These are phyloP conservation scores for Psidium friedrichsthalianum DNA, from an alignment of 345 rosid species.

Conservation along the genomic window DNA sequence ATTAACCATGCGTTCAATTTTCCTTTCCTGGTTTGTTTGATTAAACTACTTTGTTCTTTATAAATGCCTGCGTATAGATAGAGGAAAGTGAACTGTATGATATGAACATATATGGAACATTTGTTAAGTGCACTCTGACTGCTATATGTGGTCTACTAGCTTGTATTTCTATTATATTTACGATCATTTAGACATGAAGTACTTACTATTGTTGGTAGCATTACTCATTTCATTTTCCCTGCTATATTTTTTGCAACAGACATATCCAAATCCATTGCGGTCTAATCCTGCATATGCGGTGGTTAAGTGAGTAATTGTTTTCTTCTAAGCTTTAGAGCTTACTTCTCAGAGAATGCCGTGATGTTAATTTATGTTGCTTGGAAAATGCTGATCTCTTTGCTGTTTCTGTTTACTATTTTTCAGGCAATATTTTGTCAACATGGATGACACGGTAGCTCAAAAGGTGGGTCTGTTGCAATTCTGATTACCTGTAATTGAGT, in stretches of 20 bases:
- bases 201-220: not conserved
- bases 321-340: not conserved
- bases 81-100: not conserved
- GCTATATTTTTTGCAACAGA: conserved; percentile 24
- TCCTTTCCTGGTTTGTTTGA: not conserved
- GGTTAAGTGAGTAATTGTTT: conserved; percentile 47
- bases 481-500: not conserved
- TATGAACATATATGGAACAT: not conserved
- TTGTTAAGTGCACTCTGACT: not conserved
- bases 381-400: not conserved
- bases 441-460: conserved; percentile 67
- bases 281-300: conserved; percentile 79
- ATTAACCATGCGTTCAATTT: not conserved
- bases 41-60: not conserved
- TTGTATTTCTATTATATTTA: not conserved
- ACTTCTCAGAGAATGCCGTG: not conserved
- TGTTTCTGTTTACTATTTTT: conserved; percentile 1
- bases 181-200: not conserved
- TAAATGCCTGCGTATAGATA: not conserved
- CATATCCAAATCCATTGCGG: conserved; percentile 62
- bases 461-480: conserved; percentile 31
- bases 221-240: not conserved
- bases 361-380: not conserved
- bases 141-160: not conserved
- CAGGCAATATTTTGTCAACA: conserved; percentile 84